A percentile compares a stretch with the other conserved stretches of the same genome.
These are phyloP conservation scores for Magnusiomyces starmeri DNA, from an alignment of 1,139 yeast genomes.

Conservation along the genomic window DNA sequence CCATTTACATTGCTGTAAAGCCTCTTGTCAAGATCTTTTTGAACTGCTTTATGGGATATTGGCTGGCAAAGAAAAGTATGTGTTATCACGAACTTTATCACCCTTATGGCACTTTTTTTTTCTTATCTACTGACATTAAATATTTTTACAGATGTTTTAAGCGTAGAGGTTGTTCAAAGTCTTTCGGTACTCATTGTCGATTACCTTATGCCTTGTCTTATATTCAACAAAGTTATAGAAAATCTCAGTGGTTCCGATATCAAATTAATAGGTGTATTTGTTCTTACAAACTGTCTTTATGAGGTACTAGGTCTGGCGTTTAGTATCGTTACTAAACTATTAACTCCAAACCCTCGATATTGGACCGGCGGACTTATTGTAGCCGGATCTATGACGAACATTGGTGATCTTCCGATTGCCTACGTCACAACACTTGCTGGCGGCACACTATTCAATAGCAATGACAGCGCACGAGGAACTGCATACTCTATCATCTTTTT, in stretches of 20 bases:
- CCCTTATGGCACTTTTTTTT: no score
- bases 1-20: constrained; percentile 74
- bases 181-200: constrained; percentile 66
- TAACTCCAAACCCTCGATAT: constrained; percentile 52
- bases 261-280: constrained; percentile 65
- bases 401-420: constrained; percentile 84
- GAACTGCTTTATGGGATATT: constrained; percentile 63
- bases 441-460: constrained; percentile 50
- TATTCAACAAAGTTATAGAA: constrained; percentile 67
- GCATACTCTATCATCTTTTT: constrained; percentile 80
- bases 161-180: constrained; percentile 60
- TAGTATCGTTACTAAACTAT: constrained; percentile 29
- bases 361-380: constrained; percentile 76
- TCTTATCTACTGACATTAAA: no score
- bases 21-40: constrained; percentile 82
- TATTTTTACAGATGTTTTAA: constrained; percentile 44
- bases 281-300: constrained; percentile 52
- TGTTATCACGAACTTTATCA: no score
- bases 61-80: constrained; percentile 52
- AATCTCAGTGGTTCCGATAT: constrained; percentile 66
- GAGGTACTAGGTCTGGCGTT: constrained; percentile 28
- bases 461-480: constrained; percentile 67
- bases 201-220: constrained; percentile 69
- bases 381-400: constrained; percentile 55
- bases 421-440: constrained; percentile 71